Base-by-base conservation (phyloP, 1,284 basidiomycete genomes). In the Inonotus hispidus region DNA sequence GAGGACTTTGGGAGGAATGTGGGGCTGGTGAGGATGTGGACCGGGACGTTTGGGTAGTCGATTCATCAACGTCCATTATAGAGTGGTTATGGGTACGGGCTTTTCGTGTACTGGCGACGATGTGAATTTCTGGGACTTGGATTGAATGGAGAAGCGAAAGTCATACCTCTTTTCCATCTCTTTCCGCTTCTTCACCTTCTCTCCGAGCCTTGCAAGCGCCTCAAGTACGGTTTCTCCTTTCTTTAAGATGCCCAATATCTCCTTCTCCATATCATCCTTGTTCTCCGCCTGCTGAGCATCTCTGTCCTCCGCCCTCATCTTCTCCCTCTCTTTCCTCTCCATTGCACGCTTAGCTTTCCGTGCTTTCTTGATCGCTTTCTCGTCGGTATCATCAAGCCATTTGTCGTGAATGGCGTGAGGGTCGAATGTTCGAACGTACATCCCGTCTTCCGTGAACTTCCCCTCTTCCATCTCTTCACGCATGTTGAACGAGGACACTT, bases 401-500 rank as follows among this genome's bases (percentile, higher is more conserved):
- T 83, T 82, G 74, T 99, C 96, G 73, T 98, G 95, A 58, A 91
- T 84, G 16, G 90, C 93, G 70, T 95, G 90, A 5, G 91, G 90
- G 74, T 99, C 95, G 66, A 88, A 89, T 54, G 93, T 87, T 60
- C 85, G 85, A 59, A 95, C 82, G 72, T 95, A 98, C 61, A 75
- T 86, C 52, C 97, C 97, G 68, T 98, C 96, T 61, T 90, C 92
- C 10, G 94, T 90, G 77, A 99, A 98, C 68, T 94, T 92, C 37
- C 97, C 97, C 72, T 97, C 93, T 69, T 92, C 87, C 89, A 99
- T 95, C 81, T 99, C 97, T 66, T 92, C 89, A 66, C 95, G 91
- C 97, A 99, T 98, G 74, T 99, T 98, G 83, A 99, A 99, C 35
- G 91, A 90, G 7, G 93, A 95, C 13, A 98, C 72, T 69, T 95